These are phyloP conservation scores for Fusarium fracticaudum DNA, from an alignment of 2,329 filamentous ascomycete species.

Conservation along the genomic window DNA sequence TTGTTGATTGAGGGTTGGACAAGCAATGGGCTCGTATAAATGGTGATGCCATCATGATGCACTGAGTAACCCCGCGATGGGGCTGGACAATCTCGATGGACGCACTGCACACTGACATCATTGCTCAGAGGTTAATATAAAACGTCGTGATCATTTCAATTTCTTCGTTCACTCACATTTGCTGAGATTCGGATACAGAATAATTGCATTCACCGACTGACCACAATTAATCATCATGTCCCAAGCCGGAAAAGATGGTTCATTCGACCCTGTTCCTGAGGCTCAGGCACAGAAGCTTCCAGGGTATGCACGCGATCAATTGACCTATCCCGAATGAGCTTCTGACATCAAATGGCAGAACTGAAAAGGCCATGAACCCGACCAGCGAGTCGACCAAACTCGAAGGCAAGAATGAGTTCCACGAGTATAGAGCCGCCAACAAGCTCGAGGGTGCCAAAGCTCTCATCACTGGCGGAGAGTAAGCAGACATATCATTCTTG, in stretches of 20 bases:
- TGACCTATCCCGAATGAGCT: accelerated
- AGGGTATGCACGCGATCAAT: constrained; percentile 40
- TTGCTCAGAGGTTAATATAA: not conserved
- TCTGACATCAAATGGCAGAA: constrained; percentile 12
- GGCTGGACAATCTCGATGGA: constrained; percentile 5
- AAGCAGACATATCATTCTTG: constrained; percentile 25
- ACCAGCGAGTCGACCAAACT: constrained; percentile 53
- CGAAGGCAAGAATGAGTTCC: constrained; percentile 50
- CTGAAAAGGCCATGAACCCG: constrained; percentile 52
- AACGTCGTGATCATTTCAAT: too few relatives aligned
- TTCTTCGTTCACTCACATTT: not conserved
- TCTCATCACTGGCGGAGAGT: constrained; percentile 67
- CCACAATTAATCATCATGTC: constrained; percentile 7
- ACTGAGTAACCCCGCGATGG: not conserved
- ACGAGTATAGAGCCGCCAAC: constrained; percentile 55
- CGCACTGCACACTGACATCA: constrained; percentile 25
- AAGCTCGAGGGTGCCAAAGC: constrained; percentile 62
- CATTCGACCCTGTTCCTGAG: constrained; percentile 48
- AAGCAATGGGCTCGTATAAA: not conserved
- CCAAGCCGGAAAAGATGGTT: constrained; percentile 39
- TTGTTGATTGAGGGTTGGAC: not conserved
- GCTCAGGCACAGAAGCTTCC: constrained; percentile 51
- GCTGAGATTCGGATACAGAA: not conserved
- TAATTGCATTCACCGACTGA: not conserved
- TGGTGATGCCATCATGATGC: constrained; percentile 28